Evolutionary conservation across 208 protist species (phyloP), one percentile per base, ranked within the genome.

Genomic region (Acanthamoeba triangularis): DNA sequence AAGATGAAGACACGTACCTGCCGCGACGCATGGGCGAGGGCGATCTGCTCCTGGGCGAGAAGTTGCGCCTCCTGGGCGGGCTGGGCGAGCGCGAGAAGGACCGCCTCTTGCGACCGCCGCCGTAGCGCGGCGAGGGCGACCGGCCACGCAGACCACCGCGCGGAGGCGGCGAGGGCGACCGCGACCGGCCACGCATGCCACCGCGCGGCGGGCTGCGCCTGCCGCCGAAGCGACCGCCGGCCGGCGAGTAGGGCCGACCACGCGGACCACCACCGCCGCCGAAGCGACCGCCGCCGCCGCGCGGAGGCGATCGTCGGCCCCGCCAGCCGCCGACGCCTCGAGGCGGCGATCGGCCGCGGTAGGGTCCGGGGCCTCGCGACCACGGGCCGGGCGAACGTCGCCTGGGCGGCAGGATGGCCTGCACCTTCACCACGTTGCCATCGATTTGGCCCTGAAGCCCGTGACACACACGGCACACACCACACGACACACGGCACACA

Each of bases 51-150:
- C 61, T 2, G n/a, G 30, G 30, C 30, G 41, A 44, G 35, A 84
- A 84, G 84, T 59, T 20, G 23, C 54, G 84, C 54, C 84, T 67
- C n/a, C 84, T 33, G 76, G 76, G 44, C 30, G 84, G 84, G 37
- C 84, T 90, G n/a, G 84, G 84, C 54, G 84, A 90, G 30, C 84
- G 84, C 44, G 84, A 90, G 28, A 67, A 37, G 14, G 84, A 90
- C 30, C 84, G 41, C 44, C 84, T 59, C 56, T 67, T 90, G 47
- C 84, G 84, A 47, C 44, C 44, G 11, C 84, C 84, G n/a, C n/a
- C 44, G 7, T 18, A 47, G 30, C 52, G 54, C 10, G 54, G 54
- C 56, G 56, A 61, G 14, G 84, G 84, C 10, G 84, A 90, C 2
- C 84, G 84, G 6, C 54, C 33, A 35, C 33, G 56, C 30, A n/a